phyloP scores from a whole-genome alignment of 257 asterid genomes.

The Eustoma russellianum region DNA sequence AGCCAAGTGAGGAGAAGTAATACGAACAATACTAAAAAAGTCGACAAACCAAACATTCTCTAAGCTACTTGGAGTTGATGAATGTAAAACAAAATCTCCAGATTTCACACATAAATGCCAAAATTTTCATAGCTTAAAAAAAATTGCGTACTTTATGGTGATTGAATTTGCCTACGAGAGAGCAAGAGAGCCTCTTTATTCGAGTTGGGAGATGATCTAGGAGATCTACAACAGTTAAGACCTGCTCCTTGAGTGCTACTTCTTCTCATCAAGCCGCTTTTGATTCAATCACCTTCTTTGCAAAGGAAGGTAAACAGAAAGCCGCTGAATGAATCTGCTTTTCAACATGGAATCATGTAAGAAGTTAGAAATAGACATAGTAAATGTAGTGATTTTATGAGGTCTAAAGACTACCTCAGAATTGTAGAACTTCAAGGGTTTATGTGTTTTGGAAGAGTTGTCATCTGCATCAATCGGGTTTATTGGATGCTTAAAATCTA shows the following conservation, averaged over 20 bases:
- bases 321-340: constrained; percentile 85
- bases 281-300: constrained; percentile 70
- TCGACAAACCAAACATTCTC: background rate
- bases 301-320: constrained; percentile 89
- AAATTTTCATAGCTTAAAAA: background rate
- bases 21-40: background rate
- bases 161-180: background rate
- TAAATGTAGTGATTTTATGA: background rate
- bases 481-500: constrained; percentile 60
- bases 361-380: constrained; percentile 4
- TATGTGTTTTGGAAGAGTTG: constrained; percentile 21
- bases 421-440: constrained; percentile 67
- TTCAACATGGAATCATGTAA: background rate
- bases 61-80: too few species aligned
- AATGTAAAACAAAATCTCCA: too few species aligned
- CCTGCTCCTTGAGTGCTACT: constrained; percentile 6
- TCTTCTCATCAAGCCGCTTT: constrained; percentile 28
- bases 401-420: constrained; percentile 42
- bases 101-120: background rate
- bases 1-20: background rate
- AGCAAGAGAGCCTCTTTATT: background rate
- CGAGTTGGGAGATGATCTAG: background rate
- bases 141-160: background rate
- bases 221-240: background rate
- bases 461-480: constrained; percentile 56